Percentiles rank a stretch among this genome's conserved stretches.
These are phyloP conservation scores for Coffea eugenioides DNA, from an alignment of 257 asterid genomes.

Conservation along the genomic window DNA sequence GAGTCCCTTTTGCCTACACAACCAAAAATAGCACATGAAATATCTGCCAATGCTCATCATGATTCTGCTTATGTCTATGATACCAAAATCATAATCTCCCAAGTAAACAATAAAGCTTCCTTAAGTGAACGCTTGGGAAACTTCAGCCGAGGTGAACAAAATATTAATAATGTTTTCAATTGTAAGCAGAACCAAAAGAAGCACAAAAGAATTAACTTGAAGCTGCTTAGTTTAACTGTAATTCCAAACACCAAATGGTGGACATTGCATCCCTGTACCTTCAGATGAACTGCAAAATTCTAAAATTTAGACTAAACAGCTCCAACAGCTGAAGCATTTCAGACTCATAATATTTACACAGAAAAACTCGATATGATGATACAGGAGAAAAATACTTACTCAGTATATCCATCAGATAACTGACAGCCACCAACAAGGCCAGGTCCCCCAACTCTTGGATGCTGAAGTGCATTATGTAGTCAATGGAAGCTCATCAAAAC, in stretches of 20 bases:
- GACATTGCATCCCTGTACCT: background rate
- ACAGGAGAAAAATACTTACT: conserved; percentile 52
- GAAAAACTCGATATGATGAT: background rate
- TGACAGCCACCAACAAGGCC: conserved; percentile 79
- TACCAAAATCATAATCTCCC: background rate
- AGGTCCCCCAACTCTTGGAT: conserved; percentile 89
- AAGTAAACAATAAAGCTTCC: background rate
- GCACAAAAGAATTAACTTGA: background rate
- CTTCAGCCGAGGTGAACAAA: background rate
- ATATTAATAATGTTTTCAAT: background rate
- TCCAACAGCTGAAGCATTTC: background rate
- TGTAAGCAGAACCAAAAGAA: background rate
- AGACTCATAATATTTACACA: background rate
- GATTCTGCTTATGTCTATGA: background rate
- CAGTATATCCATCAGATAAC: conserved; percentile 68
- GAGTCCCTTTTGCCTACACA: background rate
- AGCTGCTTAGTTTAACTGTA: background rate
- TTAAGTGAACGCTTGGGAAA: background rate
- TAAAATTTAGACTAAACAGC: background rate
- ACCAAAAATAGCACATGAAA: background rate
- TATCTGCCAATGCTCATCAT: background rate
- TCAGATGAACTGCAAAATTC: background rate
- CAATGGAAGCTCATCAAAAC: conserved; percentile 18
- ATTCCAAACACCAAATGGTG: background rate
- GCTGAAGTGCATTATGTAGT: conserved; percentile 46